Evolutionary conservation across 2,329 filamentous ascomycete genomes (phyloP).

Genomic region (Davidsoniella neocaledoniae): DNA sequence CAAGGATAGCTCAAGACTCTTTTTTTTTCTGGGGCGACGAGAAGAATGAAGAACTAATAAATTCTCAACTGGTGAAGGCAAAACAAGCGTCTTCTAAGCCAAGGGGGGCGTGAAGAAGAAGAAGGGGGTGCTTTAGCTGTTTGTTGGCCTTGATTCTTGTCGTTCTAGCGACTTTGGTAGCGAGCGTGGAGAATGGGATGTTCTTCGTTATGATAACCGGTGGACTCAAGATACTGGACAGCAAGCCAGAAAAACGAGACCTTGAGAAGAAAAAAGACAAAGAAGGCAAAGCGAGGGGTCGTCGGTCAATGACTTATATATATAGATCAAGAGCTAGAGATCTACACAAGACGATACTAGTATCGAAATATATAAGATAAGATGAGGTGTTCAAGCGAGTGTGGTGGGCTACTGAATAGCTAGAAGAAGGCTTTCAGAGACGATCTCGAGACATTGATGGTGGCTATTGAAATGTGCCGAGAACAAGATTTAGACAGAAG

Average conservation of each 20-base stretch:
- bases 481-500: too few relatives aligned
- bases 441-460: slow-evolving; percentile 10
- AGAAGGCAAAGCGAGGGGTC: not conserved
- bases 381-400: slow-evolving; percentile 8
- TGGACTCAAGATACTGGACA: not conserved
- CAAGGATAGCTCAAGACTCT: too few relatives aligned
- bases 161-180: slow-evolving; percentile 3
- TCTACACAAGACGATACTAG: not conserved
- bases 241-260: not conserved
- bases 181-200: slow-evolving; percentile 2
- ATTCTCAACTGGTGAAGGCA: not conserved
- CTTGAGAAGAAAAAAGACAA: not conserved
- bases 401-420: slow-evolving; percentile 12
- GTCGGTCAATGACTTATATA: too few relatives aligned
- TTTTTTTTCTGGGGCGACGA: not conserved
- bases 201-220: not conserved
- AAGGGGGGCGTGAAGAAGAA: not conserved
- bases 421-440: slow-evolving; percentile 6
- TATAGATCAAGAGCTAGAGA: not conserved
- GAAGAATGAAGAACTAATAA: not conserved
- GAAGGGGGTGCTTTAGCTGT: too few relatives aligned
- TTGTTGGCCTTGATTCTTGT: too few relatives aligned
- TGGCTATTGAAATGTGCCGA: too few relatives aligned
- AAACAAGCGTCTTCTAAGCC: not conserved
- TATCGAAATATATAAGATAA: not conserved